Evolutionary conservation across 1,139 yeast species (phyloP), one percentile per base, ranked within the genome.

Genomic region (Suhomyces panamericanus): DNA sequence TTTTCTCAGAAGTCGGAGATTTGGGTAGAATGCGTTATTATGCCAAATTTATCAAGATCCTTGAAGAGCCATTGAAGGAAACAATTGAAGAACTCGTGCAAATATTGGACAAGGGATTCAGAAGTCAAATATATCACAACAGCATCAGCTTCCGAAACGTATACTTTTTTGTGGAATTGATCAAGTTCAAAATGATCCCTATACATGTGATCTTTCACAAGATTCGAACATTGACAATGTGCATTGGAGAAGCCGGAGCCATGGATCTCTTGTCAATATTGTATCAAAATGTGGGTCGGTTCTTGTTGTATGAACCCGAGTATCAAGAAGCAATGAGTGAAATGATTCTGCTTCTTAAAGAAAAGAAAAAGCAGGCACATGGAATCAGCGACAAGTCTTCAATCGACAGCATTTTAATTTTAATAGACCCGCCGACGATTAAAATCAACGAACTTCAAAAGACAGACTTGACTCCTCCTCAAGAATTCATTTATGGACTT

Each of bases 171-270:
- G 71, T 83, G 41, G 97, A 91, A 57, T 69, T 90, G 67, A 78
- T 85, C 38, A 88, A 87, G 59, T 91, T 90, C 62, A 81, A 79
- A 52, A 62, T 89, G 53, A 72, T 90, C n/a, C 95, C 96, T 0
- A 69, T 73, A 16, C 85, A 80, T 62, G 73, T 85, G 44, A 73
- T 85, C 4, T 86, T 89, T 60, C 93, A 89, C 62, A 85, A 82
- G 58, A 77, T 86, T 43, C 71, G 86, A 50, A 66, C 73, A 1
- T 65, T 85, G 49, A 78, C 85, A 1, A 49, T 79, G 46, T 75
- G 77, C 47, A 63, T 86, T 42, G 67, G 75, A n/a, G 63, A 64
- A 3, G 70, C 78, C 0, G 78, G 78, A 51, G 85, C 85, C 55
- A 74, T 86, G 46, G 95, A 86, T 55, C 77, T 85, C 11, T 64